Evolutionary conservation across 306 rosid genomes (phyloP), one percentile per base, ranked within the genome.

Genomic region (Arachis stenosperma): DNA sequence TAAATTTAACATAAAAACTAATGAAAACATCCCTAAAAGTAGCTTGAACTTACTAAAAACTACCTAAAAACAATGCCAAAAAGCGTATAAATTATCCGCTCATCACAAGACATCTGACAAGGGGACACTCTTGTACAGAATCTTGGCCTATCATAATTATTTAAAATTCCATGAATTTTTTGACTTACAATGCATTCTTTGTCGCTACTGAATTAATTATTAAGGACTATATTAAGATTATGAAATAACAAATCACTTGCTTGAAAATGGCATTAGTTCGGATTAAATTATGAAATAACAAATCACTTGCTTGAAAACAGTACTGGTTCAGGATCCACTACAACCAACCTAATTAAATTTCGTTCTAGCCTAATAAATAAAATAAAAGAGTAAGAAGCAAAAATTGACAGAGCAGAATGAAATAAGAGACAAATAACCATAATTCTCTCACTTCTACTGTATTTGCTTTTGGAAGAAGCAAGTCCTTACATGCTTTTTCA

Each of bases 261-360:
- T 95, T 95, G 78, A 95, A 95, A 74, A 95, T 88, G 65, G 99
- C 1, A 64, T 73, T 22, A 48, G 51, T 22, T 6, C 15, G 22
- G n/a, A 47, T 47, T 47, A 12, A 47, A 47, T 9, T 47, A 11
- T 47, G 12, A 53, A 70, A 67, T 29, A 48, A 70, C 75, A 64
- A 17, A 69, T 66, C 75, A 91, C 99, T 98, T 95, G 99, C 83
- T 95, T 95, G 78, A 95, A 95, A 74, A 95, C 87, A 65, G 99
- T 95, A 82, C 99, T 95, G 1, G 99, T 92, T 62, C 99, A 98
- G 47, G 99, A 95, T 69, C 98, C 98, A 86, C 82, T 82, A 70
- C 83, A 87, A 81, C 99, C 98, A 75, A 95, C 96, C 98, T 95
- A 82, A 98, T 95, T 2, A 78, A 95, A 96, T 84, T 95, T 95